Base-by-base conservation (phyloP, 257 asterid genomes). In the Coffea eugenioides region DNA sequence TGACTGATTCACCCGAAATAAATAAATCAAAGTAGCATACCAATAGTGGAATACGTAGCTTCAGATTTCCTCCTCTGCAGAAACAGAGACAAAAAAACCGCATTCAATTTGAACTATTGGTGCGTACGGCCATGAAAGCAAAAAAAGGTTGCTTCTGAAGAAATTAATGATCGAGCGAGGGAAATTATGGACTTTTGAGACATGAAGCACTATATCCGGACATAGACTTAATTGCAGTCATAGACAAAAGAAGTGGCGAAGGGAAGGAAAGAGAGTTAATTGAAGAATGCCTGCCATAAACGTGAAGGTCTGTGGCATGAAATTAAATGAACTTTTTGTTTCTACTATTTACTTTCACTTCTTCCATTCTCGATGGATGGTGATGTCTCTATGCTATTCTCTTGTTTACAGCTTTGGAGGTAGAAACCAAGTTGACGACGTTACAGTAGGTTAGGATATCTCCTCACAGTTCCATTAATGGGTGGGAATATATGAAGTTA, bases 241-340 rank as follows among this genome's bases (percentile, higher is more conserved):
- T 39, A 34, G 75, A 75, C 9, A 81, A 8, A 8, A 43, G 21
- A 51, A 18, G 27, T 8, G 48, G 18, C 36, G 8, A 25, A 18
- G 25, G 5, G 43, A 8, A 57, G 15, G 56, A 20, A 54, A 8
- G 21, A 48, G 34, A 62, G 18, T 72, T 16, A 80, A 77, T 78
- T 77, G 77, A 81, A 82, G 80, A 41, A 65, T 74, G 69, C 79
- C 66, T 62, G 80, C 79, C 71, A 81, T 69, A 78, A 84, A 75
- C 87, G 87, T 84, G 85, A 84, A 74, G 52, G 54, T 71, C 83
- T 68, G 49, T 69, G 83, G 49, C 23, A 52, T 52, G 48, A 79
- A 70, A 61, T 23, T 81, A 78, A 84, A 84, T 84, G 85, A 83
- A 79, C 67, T 78, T 31, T 78, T 31, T 78, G 71, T 5, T 73